Evolutionary conservation across 768 basidiomycete genomes (phyloP), one percentile per base, ranked within the genome.

Genomic region (Hericium alpestre): DNA sequence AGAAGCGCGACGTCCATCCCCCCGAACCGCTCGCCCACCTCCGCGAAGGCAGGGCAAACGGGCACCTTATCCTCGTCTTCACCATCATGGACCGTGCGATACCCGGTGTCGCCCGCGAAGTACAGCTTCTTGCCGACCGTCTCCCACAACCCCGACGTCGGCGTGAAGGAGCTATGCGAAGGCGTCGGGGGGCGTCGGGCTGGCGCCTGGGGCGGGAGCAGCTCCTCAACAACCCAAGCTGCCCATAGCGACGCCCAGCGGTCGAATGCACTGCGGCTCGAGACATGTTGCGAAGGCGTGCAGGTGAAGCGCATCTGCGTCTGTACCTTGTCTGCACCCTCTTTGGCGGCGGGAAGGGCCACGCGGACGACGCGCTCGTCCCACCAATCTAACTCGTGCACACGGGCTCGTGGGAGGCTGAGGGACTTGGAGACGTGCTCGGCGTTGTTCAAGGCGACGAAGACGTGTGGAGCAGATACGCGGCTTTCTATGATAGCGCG

Each of bases 41-140:
- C 78, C 64, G 77, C 76, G 68, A 91, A 91, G 4, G 78, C 87
- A 5, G 87, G 88, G 65, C 87, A 90, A 11, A 74, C 68, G 0
- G 84, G 79, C 1, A 79, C 73, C n/a, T 69, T 67, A 1, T 78
- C 66, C 76, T 80, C 61, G 74, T 76, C 66, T 55, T 79, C 72
- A 0, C 74, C 76, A 59, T 70, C 72, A 50, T 59, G 58, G 15
- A 82, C 80, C 0, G 75, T 61, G 22, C 79, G 70, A 65, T 82
- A 81, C 9, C 80, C 85, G 1, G 86, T 90, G 66, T 87, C 87
- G 12, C 87, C 87, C 6, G 73, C 84, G 65, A 89, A 88, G 64
- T 72, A 84, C 16, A 80, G 68, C 54, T 79, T 79, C 73, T 74
- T 74, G 11, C 74, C 75, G 0, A 67, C 68, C 60, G 73, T 72